phyloP scores from a whole-genome alignment of 305 asterid species.

The Salvia sclarea region DNA sequence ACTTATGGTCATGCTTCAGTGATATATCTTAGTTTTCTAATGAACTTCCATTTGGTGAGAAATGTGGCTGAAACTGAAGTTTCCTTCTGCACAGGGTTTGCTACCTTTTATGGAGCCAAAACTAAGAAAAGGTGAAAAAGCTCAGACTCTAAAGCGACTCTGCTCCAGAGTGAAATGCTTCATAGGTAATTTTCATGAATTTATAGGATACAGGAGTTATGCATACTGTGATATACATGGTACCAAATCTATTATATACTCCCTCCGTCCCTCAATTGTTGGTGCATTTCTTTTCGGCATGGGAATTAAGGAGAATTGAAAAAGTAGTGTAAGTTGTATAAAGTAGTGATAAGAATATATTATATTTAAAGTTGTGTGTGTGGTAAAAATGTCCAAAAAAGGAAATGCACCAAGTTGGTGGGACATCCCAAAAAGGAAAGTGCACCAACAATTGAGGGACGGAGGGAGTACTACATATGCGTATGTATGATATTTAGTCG shows the following conservation, averaged over 20 bases:
- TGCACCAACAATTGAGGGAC: no score
- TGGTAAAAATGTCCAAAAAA: no score
- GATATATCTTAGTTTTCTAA: neutral
- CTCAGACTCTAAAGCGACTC: conserved; percentile 50
- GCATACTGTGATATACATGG: neutral
- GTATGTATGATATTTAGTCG: neutral
- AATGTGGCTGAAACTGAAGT: conserved; percentile 1
- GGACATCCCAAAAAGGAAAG: no score
- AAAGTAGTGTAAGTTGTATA: no score
- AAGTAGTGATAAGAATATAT: no score
- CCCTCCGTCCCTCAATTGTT: no score
- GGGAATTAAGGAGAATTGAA: no score
- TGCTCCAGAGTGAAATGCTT: conserved; percentile 75
- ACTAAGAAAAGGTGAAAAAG: conserved; percentile 47
- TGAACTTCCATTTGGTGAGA: neutral
- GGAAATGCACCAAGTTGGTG: no score
- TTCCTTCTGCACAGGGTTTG: conserved; percentile 47
- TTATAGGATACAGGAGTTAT: neutral
- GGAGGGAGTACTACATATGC: neutral
- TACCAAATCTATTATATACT: neutral
- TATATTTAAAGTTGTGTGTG: no score
- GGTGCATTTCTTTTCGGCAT: no score
- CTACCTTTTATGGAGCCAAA: conserved; percentile 91
- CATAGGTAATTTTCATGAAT: conserved; percentile 50
- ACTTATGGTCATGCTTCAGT: neutral